Evolutionary conservation across 2,329 filamentous ascomycete species (phyloP).

Genomic region (Colletotrichum australisinense): DNA sequence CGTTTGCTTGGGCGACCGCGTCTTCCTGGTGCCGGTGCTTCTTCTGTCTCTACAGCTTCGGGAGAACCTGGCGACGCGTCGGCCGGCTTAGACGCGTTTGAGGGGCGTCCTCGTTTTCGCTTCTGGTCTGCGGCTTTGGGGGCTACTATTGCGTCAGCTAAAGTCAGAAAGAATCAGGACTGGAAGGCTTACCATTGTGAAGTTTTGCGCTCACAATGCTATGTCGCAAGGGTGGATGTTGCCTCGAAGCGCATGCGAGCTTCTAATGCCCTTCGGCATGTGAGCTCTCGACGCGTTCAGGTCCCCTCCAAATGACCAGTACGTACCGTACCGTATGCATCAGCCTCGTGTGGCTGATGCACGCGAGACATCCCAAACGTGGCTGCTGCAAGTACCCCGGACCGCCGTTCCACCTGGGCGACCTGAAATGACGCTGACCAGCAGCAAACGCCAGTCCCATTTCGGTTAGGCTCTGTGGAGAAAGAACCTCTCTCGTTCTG

Average conservation of each 20-base stretch:
- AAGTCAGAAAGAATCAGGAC: not conserved
- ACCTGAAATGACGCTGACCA: slow-evolving; percentile 16
- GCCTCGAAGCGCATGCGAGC: not conserved
- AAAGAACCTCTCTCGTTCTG: slow-evolving; percentile 9
- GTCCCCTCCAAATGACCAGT: not conserved
- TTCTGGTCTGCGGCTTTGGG: slow-evolving; percentile 44
- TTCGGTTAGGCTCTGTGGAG: slow-evolving; percentile 2
- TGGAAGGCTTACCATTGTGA: slow-evolving; percentile 19
- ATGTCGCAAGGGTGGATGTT: not conserved
- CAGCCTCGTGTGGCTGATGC: slow-evolving; percentile 19
- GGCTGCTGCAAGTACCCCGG: slow-evolving; percentile 16
- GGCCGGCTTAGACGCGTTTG: slow-evolving; percentile 52
- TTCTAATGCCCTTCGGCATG: not conserved
- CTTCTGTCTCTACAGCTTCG: slow-evolving; percentile 35
- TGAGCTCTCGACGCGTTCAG: slow-evolving; percentile 15
- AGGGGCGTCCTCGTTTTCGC: slow-evolving; percentile 56
- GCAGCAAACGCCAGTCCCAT: not conserved
- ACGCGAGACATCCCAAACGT: not conserved
- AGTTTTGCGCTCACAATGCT: not conserved
- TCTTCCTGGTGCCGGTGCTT: slow-evolving; percentile 39
- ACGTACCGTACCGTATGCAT: slow-evolving; percentile 14
- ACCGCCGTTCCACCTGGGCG: slow-evolving; percentile 17
- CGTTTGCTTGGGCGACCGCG: slow-evolving; percentile 42
- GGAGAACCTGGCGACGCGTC: slow-evolving; percentile 41
- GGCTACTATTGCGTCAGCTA: slow-evolving; percentile 17